These are phyloP conservation scores for Oldenlandia corymbosa DNA, from an alignment of 257 asterid species.

Conservation along the genomic window DNA sequence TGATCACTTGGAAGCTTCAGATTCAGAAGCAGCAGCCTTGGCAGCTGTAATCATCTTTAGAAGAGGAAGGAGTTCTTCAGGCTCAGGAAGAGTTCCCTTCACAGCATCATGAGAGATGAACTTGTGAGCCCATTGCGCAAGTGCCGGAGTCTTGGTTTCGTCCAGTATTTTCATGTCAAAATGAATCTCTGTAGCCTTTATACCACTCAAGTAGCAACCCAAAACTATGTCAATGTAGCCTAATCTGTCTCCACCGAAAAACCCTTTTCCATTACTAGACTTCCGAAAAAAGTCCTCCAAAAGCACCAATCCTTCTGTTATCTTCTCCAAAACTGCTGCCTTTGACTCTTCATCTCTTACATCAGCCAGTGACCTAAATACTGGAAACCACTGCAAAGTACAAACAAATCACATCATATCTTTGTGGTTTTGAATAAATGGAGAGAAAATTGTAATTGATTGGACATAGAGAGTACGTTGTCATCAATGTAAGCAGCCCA, in stretches of 20 bases:
- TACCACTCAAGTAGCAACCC: conserved; percentile 28
- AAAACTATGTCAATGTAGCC: conserved; percentile 36
- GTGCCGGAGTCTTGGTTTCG: conserved; percentile 24
- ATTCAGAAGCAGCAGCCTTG: too few species aligned
- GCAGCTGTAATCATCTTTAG: too few species aligned
- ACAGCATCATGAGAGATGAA: conserved; percentile 11
- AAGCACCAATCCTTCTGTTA: conserved; percentile 20
- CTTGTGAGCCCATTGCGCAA: conserved; percentile 12
- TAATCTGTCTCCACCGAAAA: conserved; percentile 35
- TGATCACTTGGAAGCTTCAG: too few species aligned
- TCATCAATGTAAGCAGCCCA: too few species aligned
- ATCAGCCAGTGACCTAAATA: not conserved
- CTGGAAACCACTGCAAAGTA: conserved; percentile 35
- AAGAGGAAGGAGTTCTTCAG: conserved; percentile 5
- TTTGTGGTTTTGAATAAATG: not conserved
- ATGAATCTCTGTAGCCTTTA: conserved; percentile 12
- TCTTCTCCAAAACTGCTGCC: conserved; percentile 14
- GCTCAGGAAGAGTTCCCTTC: conserved; percentile 13
- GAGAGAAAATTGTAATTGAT: too few species aligned
- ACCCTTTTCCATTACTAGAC: conserved; percentile 30
- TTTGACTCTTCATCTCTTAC: conserved; percentile 27
- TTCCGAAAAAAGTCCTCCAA: conserved; percentile 36
- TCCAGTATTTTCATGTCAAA: conserved; percentile 20
- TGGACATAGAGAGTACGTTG: too few species aligned
- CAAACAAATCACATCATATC: not conserved